Evolutionary conservation across 116 monocot species (phyloP).

Genomic region (Cymodocea nodosa): DNA sequence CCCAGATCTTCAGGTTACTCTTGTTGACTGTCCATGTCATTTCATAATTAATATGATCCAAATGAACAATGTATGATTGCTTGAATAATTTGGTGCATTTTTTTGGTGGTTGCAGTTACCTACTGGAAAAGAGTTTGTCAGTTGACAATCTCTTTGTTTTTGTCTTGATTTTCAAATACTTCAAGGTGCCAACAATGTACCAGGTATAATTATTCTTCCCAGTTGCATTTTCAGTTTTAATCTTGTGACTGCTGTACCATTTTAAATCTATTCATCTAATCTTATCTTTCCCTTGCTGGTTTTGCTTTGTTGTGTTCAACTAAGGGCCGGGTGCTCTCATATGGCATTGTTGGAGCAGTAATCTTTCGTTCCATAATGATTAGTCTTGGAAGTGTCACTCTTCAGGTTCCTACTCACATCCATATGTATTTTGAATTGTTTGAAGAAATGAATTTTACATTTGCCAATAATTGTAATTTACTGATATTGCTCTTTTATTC

Average conservation of each 20-base stretch:
- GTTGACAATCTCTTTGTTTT: slow-evolving; percentile 99
- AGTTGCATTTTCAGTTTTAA: no score
- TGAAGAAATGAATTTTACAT: not conserved
- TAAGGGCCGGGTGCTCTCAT: slow-evolving; percentile 84
- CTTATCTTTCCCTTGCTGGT: not conserved
- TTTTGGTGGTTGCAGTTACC: slow-evolving; percentile 47
- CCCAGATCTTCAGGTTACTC: not conserved
- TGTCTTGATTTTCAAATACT: slow-evolving; percentile 89
- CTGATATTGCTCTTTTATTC: slow-evolving; percentile 1
- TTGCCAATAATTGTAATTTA: slow-evolving; percentile 2
- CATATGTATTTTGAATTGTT: not conserved
- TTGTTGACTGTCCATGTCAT: not conserved
- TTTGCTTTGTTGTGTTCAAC: not conserved
- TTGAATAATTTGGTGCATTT: not conserved
- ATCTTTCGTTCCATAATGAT: slow-evolving; percentile 91
- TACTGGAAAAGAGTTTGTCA: slow-evolving; percentile 86
- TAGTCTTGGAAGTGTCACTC: slow-evolving; percentile 67
- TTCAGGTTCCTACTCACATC: slow-evolving; percentile 42
- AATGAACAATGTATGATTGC: not conserved
- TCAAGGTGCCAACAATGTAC: slow-evolving; percentile 65
- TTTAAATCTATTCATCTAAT: not conserved
- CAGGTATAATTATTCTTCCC: slow-evolving; percentile 36
- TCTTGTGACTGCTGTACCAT: not conserved
- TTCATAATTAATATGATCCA: slow-evolving; percentile 2
- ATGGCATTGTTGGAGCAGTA: slow-evolving; percentile 94